Evolutionary conservation across 306 rosid species (phyloP).

Genomic region (Adenanthera pavonina): DNA sequence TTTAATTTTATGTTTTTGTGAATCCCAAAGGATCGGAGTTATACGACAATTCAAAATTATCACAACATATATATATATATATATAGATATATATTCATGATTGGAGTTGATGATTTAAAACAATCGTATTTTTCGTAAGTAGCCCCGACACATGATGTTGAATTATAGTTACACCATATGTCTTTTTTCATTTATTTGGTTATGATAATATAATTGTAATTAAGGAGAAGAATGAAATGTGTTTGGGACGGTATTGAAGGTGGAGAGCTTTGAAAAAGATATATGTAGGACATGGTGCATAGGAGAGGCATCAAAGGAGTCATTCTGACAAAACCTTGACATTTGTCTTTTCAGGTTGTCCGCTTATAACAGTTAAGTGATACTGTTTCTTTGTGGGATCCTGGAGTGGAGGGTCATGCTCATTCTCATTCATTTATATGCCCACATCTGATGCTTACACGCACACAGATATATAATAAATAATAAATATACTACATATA

Average conservation of each 20-base stretch:
- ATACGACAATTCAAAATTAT: background rate
- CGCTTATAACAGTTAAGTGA: slow-evolving; percentile 58
- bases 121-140: background rate
- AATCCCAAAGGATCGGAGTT: slow-evolving; percentile 14
- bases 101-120: background rate
- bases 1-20: background rate
- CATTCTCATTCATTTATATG: background rate
- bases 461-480: slow-evolving; percentile 14
- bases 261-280: slow-evolving; percentile 54
- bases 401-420: slow-evolving; percentile 40
- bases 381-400: slow-evolving; percentile 53
- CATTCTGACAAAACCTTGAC: slow-evolving; percentile 94
- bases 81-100: background rate
- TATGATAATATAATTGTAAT: slow-evolving; percentile 52
- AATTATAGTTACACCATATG: slow-evolving; percentile 48
- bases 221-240: slow-evolving; percentile 9
- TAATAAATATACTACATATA: too few relatives aligned
- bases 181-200: slow-evolving; percentile 57
- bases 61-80: background rate
- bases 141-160: slow-evolving; percentile 53
- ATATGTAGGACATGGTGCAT: slow-evolving; percentile 56
- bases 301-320: slow-evolving; percentile 59
- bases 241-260: slow-evolving; percentile 46
- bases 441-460: slow-evolving; percentile 33
- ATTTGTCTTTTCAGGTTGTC: slow-evolving; percentile 95